Percentiles rank a stretch among this genome's conserved stretches.
Conservation (phyloP, 805 yeast species). For the Wickerhamomyces chambardii region DNA sequence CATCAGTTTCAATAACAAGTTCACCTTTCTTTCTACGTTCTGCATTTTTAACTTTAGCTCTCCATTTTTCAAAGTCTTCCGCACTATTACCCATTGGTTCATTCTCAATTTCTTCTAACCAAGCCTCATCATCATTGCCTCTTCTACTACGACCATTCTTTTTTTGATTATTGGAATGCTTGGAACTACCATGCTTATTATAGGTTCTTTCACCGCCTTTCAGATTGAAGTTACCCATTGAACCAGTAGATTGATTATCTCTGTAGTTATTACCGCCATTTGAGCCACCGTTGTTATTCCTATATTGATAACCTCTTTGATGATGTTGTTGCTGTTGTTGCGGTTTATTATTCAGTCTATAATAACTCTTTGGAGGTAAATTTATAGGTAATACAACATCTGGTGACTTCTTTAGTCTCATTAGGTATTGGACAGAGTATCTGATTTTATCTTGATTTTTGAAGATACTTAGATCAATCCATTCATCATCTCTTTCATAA, state of each 20-base stretch:
- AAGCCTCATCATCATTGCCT: slow-evolving; percentile 10
- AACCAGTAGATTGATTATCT: slow-evolving; percentile 10
- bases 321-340: slow-evolving; percentile 3
- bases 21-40: slow-evolving; percentile 25
- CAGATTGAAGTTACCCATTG: slow-evolving; percentile 20
- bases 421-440: slow-evolving; percentile 9
- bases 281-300: slow-evolving; percentile 1
- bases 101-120: slow-evolving; percentile 12
- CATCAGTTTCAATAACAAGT: slow-evolving; percentile 1
- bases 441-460: slow-evolving; percentile 5
- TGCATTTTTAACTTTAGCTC: slow-evolving; percentile 25
- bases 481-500: background rate
- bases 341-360: slow-evolving; percentile 8
- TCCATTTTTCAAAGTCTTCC: slow-evolving; percentile 32
- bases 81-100: slow-evolving; percentile 10
- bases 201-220: slow-evolving; percentile 5
- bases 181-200: slow-evolving; percentile 1
- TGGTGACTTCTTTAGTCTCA: slow-evolving; percentile 4
- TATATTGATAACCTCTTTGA: background rate
- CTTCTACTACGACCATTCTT: slow-evolving; percentile 6
- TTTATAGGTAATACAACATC: slow-evolving; percentile 7
- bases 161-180: slow-evolving; percentile 7
- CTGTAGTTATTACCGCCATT: slow-evolving; percentile 5
- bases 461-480: slow-evolving; percentile 1
- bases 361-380: slow-evolving; percentile 14